Evolutionary conservation across 208 protist genomes (phyloP).

Genomic region (Leishmania gerbilli): DNA sequence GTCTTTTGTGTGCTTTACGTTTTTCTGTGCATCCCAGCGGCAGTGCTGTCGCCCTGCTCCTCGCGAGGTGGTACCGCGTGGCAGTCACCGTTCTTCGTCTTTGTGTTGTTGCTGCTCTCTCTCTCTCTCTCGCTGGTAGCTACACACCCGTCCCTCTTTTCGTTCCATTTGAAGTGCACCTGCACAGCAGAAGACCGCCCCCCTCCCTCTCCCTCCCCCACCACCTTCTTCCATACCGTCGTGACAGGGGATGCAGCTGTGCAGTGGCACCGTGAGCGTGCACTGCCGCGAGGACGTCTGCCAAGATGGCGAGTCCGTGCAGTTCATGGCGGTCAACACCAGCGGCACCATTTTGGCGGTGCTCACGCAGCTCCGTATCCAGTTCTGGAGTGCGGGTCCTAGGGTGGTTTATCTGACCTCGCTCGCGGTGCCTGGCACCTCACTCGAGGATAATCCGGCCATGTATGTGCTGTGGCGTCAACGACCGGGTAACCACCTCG

Average conservation of each 20-base stretch:
- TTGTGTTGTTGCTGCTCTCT: neutral
- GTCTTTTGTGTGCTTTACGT: neutral
- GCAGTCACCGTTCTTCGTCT: neutral
- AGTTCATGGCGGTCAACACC: slow-evolving; percentile 44
- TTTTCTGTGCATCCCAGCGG: neutral
- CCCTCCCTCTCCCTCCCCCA: neutral
- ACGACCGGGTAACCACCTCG: slow-evolving; percentile 38
- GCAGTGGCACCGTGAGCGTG: slow-evolving; percentile 24
- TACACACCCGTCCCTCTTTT: neutral
- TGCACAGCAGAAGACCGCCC: neutral
- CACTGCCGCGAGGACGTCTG: slow-evolving; percentile 25
- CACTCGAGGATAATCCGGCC: slow-evolving; percentile 49
- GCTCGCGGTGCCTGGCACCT: slow-evolving; percentile 37
- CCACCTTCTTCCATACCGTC: neutral
- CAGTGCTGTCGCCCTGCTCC: neutral
- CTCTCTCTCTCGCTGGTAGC: neutral
- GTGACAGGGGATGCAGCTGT: slow-evolving; percentile 22
- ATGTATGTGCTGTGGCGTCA: slow-evolving; percentile 70
- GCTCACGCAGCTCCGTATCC: slow-evolving; percentile 57
- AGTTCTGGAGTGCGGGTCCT: slow-evolving; percentile 53
- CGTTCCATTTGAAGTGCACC: neutral
- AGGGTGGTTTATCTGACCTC: slow-evolving; percentile 49
- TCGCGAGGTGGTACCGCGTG: neutral
- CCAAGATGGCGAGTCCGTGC: slow-evolving; percentile 36
- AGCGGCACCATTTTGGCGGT: slow-evolving; percentile 42